Conservation (phyloP, 2,329 filamentous ascomycete genomes). For the Neonectria faginata region DNA sequence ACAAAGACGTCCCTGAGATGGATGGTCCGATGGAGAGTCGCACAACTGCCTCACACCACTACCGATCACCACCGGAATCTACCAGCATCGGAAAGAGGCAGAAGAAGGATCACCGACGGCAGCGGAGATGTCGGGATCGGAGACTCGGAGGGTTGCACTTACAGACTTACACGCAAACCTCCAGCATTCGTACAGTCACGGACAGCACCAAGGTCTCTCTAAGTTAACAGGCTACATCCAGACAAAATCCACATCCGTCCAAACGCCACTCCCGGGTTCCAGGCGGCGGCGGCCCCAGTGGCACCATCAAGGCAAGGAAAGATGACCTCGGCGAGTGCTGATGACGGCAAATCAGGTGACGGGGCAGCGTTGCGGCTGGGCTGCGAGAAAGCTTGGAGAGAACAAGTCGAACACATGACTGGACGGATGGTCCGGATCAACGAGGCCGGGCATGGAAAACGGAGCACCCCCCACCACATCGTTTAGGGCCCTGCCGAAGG, state of each 20-base stretch:
- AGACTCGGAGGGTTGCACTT: constrained; percentile 20
- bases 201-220: too few relatives aligned
- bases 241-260: not conserved
- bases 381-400: constrained; percentile 9
- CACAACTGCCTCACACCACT: constrained; percentile 28
- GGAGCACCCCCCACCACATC: constrained; percentile 25
- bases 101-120: constrained; percentile 1
- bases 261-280: constrained; percentile 24
- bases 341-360: constrained; percentile 15
- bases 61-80: constrained; percentile 9
- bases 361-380: not conserved
- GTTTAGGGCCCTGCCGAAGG: constrained; percentile 20
- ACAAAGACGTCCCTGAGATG: constrained; percentile 20
- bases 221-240: too few relatives aligned
- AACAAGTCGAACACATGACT: constrained; percentile 7
- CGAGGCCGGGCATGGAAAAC: not conserved
- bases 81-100: constrained; percentile 7
- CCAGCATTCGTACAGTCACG: not conserved
- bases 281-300: constrained; percentile 14
- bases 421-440: constrained; percentile 23
- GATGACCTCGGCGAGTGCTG: not conserved
- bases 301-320: not conserved
- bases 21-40: constrained; percentile 23
- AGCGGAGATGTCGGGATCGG: constrained; percentile 18
- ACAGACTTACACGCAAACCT: not conserved